These are phyloP conservation scores for Stramenopiles sp. DNA, from an alignment of 352 stramenopile genomes.

Conservation along the genomic window DNA sequence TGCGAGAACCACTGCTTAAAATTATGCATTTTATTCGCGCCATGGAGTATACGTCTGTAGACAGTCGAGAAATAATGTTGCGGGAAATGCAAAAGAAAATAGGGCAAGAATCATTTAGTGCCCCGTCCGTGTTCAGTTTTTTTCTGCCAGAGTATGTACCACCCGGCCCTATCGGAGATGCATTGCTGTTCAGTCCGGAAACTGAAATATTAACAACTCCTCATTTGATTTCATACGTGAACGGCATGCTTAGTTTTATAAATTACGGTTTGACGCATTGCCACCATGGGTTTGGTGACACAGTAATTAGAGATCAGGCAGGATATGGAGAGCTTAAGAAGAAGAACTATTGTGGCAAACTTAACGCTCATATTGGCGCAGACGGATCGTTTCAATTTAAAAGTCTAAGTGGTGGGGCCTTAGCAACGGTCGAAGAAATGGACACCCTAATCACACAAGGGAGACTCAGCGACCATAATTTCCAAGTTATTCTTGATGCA, in stretches of 20 bases:
- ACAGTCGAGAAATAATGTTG: slow-evolving; percentile 12
- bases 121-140: slow-evolving; percentile 34
- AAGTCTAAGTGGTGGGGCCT: too few relatives aligned
- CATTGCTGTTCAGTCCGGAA: slow-evolving; percentile 27
- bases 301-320: too few relatives aligned
- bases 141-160: slow-evolving; percentile 29
- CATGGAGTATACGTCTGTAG: background rate
- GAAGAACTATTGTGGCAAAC: too few relatives aligned
- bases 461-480: too few relatives aligned
- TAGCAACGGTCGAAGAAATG: too few relatives aligned
- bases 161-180: slow-evolving; percentile 21
- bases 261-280: slow-evolving; percentile 26
- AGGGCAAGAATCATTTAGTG: slow-evolving; percentile 30
- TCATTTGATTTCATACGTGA: slow-evolving; percentile 28
- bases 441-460: too few relatives aligned
- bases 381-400: too few relatives aligned
- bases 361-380: too few relatives aligned
- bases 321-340: too few relatives aligned
- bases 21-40: slow-evolving; percentile 12
- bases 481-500: too few relatives aligned
- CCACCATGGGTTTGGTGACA: slow-evolving; percentile 16
- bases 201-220: slow-evolving; percentile 30
- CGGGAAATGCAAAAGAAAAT: slow-evolving; percentile 23
- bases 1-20: slow-evolving; percentile 26
- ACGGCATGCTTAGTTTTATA: slow-evolving; percentile 29